Evolutionary conservation across 768 basidiomycete species (phyloP).

Genomic region (Mycena galericulata): DNA sequence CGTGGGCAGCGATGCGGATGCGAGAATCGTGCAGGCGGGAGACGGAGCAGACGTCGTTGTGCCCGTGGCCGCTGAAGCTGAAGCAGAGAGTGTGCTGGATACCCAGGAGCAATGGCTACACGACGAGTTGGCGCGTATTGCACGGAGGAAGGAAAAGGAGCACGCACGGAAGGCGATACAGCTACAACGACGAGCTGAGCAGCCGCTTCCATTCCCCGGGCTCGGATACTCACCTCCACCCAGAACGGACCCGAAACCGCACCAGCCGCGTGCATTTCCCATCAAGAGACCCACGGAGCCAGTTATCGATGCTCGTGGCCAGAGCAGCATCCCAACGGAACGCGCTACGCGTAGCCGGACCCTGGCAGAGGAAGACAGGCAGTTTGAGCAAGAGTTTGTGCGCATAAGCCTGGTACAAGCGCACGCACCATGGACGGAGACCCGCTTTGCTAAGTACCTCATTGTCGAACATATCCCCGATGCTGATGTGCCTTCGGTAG

Average conservation of each 20-base stretch:
- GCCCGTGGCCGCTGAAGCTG: not conserved
- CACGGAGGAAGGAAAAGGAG: not conserved
- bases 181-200: constrained; percentile 22
- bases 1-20: not conserved
- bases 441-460: constrained; percentile 24
- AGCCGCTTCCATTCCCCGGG: constrained; percentile 19
- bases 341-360: not conserved
- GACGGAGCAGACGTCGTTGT: not conserved
- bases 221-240: constrained; percentile 21
- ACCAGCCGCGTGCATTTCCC: not conserved
- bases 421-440: constrained; percentile 13
- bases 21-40: not conserved
- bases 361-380: constrained; percentile 14
- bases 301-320: not conserved
- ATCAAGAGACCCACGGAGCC: not conserved
- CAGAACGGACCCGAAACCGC: not conserved
- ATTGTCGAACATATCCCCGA: not conserved
- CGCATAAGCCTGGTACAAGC: not conserved
- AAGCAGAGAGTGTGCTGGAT: too few relatives aligned
- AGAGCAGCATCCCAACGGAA: too few relatives aligned
- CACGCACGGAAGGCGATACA: constrained; percentile 1
- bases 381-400: constrained; percentile 12
- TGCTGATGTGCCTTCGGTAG: not conserved
- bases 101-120: too few relatives aligned
- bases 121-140: constrained; percentile 2